These are phyloP conservation scores for Zizania latifolia DNA, from an alignment of 176 grass and related monocot genomes.

Conservation along the genomic window DNA sequence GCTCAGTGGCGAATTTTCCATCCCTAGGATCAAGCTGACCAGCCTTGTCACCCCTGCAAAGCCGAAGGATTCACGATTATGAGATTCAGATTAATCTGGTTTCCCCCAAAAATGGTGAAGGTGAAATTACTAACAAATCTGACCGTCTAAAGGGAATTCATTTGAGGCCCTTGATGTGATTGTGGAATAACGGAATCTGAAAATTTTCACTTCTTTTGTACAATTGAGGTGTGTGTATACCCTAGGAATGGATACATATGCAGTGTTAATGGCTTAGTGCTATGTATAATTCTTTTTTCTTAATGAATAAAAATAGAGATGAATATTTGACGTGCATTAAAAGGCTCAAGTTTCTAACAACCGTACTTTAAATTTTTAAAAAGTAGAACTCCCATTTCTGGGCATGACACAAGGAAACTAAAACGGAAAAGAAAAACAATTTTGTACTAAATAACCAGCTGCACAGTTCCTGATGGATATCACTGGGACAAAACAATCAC, in stretches of 20 bases:
- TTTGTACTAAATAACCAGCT: no score
- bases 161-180: conserved; percentile 5
- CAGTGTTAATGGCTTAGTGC: background rate
- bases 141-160: conserved; percentile 23
- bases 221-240: conserved; percentile 35
- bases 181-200: background rate
- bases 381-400: no score
- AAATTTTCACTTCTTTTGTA: background rate
- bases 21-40: conserved; percentile 50
- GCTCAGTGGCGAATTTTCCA: conserved; percentile 43
- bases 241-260: conserved; percentile 25
- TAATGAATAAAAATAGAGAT: conserved; percentile 49
- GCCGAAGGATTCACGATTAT: conserved; percentile 26
- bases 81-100: background rate
- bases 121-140: conserved; percentile 40
- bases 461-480: no score
- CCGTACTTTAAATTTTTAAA: no score
- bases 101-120: conserved; percentile 24
- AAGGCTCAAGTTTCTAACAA: no score
- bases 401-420: background rate
- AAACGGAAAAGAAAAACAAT: no score
- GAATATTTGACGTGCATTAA: no score
- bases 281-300: conserved; percentile 24
- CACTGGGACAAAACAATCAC: no score
- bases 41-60: conserved; percentile 33